phyloP scores from a whole-genome alignment of 768 basidiomycete species.

The Phlegmacium glaucopus region DNA sequence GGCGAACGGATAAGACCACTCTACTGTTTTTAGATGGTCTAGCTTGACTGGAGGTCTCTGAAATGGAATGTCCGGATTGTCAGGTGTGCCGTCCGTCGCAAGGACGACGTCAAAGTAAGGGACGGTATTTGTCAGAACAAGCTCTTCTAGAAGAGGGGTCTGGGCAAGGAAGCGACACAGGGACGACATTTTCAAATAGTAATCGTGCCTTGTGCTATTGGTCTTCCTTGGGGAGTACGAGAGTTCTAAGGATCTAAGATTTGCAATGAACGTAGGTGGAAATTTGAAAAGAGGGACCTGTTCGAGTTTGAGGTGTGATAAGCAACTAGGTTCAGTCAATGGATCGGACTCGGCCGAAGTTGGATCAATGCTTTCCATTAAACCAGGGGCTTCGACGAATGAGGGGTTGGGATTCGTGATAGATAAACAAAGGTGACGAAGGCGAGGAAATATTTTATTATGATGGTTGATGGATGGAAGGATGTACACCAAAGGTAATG shows the following conservation, averaged over 20 bases:
- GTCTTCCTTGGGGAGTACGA: constrained; percentile 30
- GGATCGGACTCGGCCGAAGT: neutral
- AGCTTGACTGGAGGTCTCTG: constrained; percentile 29
- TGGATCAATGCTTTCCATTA: constrained; percentile 11
- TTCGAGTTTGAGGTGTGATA: constrained; percentile 36
- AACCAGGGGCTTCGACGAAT: constrained; percentile 10
- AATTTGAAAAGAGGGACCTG: constrained; percentile 39
- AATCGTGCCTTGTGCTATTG: constrained; percentile 19
- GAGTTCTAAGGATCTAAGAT: constrained; percentile 41
- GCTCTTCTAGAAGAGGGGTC: constrained; percentile 38
- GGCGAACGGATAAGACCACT: constrained; percentile 45
- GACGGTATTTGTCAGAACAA: constrained; percentile 39
- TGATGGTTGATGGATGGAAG: constrained; percentile 15
- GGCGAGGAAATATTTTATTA: constrained; percentile 10
- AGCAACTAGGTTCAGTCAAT: neutral
- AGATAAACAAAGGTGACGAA: constrained; percentile 15
- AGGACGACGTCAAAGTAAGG: constrained; percentile 31
- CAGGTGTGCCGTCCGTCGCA: constrained; percentile 5
- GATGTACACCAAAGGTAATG: constrained; percentile 15
- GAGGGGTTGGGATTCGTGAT: constrained; percentile 16
- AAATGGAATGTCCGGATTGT: constrained; percentile 3
- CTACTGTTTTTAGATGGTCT: constrained; percentile 36
- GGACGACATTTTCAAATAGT: constrained; percentile 36
- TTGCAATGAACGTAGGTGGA: constrained; percentile 32
- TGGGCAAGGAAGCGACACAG: constrained; percentile 33